Conservation (phyloP, 805 yeast genomes). For the Saturnispora besseyi region DNA sequence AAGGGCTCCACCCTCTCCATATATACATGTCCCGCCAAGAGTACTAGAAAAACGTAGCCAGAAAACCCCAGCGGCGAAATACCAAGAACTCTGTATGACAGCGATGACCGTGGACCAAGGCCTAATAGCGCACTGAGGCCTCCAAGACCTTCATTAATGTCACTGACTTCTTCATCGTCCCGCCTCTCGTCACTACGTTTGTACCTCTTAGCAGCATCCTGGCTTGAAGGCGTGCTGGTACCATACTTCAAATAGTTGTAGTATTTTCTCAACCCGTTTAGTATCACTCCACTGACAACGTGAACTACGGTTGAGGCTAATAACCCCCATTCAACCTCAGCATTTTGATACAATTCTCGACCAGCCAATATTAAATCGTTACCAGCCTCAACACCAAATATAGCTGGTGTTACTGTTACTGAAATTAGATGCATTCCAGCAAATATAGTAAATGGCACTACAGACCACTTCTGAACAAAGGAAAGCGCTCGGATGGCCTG, state of each 20-base stretch:
- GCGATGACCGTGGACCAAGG: conserved; percentile 41
- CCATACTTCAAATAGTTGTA: conserved; percentile 23
- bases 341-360: conserved; percentile 51
- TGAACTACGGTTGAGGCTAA: conserved; percentile 43
- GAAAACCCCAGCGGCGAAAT: conserved; percentile 49
- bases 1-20: conserved; percentile 43
- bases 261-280: conserved; percentile 33
- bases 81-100: conserved; percentile 36
- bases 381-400: conserved; percentile 34
- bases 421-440: conserved; percentile 48
- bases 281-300: conserved; percentile 41
- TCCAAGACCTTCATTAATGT: conserved; percentile 49
- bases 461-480: conserved; percentile 47
- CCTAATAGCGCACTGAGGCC: conserved; percentile 52
- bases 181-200: conserved; percentile 10
- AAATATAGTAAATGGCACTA: conserved; percentile 48
- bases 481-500: not conserved
- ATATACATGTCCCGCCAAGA: conserved; percentile 37
- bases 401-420: conserved; percentile 44
- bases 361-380: conserved; percentile 52
- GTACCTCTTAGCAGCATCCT: not conserved
- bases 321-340: conserved; percentile 39
- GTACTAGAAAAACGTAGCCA: conserved; percentile 45
- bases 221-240: conserved; percentile 7
- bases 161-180: conserved; percentile 17